Conservation (phyloP, 495 filamentous ascomycete species). For the Lophiotrema nucula region DNA sequence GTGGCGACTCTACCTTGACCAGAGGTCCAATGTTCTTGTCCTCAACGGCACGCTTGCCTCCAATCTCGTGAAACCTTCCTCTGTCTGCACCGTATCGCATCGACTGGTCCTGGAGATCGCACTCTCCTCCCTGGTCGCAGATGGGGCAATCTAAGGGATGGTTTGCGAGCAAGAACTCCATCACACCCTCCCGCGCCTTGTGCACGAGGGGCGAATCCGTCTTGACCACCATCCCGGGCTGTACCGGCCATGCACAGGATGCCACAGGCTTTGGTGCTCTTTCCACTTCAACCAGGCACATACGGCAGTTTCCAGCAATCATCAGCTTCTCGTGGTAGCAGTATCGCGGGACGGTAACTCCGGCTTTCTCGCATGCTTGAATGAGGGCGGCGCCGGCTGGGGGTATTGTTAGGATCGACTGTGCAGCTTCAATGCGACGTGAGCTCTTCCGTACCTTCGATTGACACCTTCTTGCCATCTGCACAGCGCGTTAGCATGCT, state of each 20-base stretch:
- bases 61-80: conserved; percentile 91
- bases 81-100: conserved; percentile 97
- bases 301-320: conserved; percentile 99
- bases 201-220: conserved; percentile 93
- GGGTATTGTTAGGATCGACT: conserved; percentile 27
- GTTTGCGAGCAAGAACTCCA: conserved; percentile 97
- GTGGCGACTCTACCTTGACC: conserved; percentile 60
- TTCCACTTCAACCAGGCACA: conserved; percentile 99
- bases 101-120: conserved; percentile 97
- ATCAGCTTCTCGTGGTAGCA: conserved; percentile 99
- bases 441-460: conserved; percentile 67
- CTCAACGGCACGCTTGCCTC: conserved; percentile 94
- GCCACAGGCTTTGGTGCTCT: conserved; percentile 92
- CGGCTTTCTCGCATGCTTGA: conserved; percentile 98
- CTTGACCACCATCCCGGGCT: conserved; percentile 98
- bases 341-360: conserved; percentile 90
- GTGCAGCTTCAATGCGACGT: conserved; percentile 38
- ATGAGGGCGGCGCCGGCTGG: conserved; percentile 88
- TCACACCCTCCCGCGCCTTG: conserved; percentile 96
- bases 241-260: conserved; percentile 98
- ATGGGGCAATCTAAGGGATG: conserved; percentile 96
- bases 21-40: conserved; percentile 99
- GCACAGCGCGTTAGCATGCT: conserved; percentile 39
- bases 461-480: conserved; percentile 95
- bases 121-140: conserved; percentile 98